phyloP scores from a whole-genome alignment of 2,329 filamentous ascomycete genomes.

The Nemania sp. region DNA sequence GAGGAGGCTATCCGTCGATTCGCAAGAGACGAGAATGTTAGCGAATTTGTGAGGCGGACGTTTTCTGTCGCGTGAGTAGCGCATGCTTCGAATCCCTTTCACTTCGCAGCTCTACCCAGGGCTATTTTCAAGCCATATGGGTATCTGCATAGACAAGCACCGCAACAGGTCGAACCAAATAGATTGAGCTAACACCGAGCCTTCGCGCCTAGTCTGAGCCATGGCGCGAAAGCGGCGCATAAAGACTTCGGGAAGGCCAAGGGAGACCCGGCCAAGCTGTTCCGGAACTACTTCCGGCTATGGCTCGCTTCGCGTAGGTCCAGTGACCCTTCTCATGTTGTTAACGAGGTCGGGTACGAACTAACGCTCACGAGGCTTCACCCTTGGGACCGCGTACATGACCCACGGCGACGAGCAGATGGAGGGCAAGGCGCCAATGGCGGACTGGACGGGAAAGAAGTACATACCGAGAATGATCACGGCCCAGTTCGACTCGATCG shows the following conservation, averaged over 20 bases:
- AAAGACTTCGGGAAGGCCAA: slow-evolving; percentile 31
- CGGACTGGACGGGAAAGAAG: slow-evolving; percentile 38
- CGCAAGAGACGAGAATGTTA: slow-evolving; percentile 22
- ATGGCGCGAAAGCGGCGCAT: slow-evolving; percentile 11
- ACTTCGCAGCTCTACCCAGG: background rate
- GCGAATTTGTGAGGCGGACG: slow-evolving; percentile 39
- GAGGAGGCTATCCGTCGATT: slow-evolving; percentile 39
- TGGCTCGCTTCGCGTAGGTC: slow-evolving; percentile 55
- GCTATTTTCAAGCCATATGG: too few relatives aligned
- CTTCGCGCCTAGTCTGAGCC: slow-evolving; percentile 9
- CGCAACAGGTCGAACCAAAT: background rate
- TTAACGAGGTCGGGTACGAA: background rate
- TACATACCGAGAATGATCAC: slow-evolving; percentile 44
- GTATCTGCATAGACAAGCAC: too few relatives aligned
- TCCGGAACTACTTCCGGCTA: slow-evolving; percentile 49
- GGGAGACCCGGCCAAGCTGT: slow-evolving; percentile 38
- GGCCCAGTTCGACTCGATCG: slow-evolving; percentile 41
- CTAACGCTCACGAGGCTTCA: slow-evolving; percentile 45
- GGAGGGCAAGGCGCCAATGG: slow-evolving; percentile 25
- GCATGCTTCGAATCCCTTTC: background rate
- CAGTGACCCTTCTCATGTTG: background rate
- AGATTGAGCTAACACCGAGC: slow-evolving; percentile 3
- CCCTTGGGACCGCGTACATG: slow-evolving; percentile 50
- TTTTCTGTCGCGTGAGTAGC: slow-evolving; percentile 39
- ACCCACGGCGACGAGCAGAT: slow-evolving; percentile 45